A percentile compares a stretch with the other conserved stretches of the same genome.
Conservation (phyloP, 257 asterid genomes). For the Nicotiana tabacum region DNA sequence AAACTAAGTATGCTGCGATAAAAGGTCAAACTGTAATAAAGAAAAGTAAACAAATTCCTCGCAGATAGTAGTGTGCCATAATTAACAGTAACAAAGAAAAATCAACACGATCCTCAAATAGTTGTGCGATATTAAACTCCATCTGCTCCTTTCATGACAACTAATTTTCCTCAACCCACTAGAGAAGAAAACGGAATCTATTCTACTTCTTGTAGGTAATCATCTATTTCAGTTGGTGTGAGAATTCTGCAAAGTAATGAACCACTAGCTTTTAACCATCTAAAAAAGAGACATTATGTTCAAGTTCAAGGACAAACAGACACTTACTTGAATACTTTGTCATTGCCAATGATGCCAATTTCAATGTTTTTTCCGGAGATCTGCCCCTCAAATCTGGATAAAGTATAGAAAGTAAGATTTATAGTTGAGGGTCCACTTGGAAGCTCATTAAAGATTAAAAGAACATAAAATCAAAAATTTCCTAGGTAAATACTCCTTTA, state of each 20-base stretch:
- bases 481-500: too few relatives aligned
- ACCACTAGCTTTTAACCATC: not conserved
- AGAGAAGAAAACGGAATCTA: conserved; percentile 17
- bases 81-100: not conserved
- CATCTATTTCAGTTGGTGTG: conserved; percentile 84
- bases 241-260: conserved; percentile 60
- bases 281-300: not conserved
- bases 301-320: not conserved
- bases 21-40: not conserved
- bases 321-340: conserved; percentile 67
- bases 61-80: not conserved
- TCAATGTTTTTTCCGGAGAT: conserved; percentile 93
- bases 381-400: conserved; percentile 90
- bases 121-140: not conserved
- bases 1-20: not conserved
- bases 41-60: not conserved
- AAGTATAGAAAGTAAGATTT: not conserved
- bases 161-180: not conserved
- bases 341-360: conserved; percentile 92
- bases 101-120: not conserved
- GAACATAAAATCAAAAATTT: not conserved
- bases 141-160: not conserved
- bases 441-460: not conserved
- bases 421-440: not conserved
- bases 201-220: conserved; percentile 92